Base-by-base conservation (phyloP, 192 early-diverging fungal species). In the Gaertneriomyces sp. region DNA sequence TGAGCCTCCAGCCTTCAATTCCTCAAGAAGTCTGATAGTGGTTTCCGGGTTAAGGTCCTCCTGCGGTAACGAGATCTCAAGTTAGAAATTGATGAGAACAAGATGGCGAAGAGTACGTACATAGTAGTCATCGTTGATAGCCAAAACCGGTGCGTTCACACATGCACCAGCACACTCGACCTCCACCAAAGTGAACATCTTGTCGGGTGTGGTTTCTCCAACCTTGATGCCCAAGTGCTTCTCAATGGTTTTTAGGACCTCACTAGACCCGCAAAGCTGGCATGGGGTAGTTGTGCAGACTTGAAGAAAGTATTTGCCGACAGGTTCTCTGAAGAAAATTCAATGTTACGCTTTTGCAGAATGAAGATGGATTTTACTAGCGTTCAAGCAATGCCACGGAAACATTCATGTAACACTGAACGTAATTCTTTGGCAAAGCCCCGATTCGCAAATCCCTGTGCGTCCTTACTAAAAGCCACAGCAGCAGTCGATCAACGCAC, bases 161-260 rank as follows among this genome's bases (percentile, higher is more conserved):
- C 97, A 99, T 14, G 97, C 97, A 58, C 94, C 97, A 39, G 97
- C 97, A 68, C 97, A 99, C 77, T 99, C 97, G 25, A 99, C 97
- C 74, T 99, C 97, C n/a, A 98, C 96, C 53, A 99, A 79, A 20
- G 97, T 99, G 73, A 99, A 98, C 66, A 91, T 76, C 67, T 90
- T 90, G 72, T 99, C 97, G 49, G 80, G 66, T 45, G 95, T 96
- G 14, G 97, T 99, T 75, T 96, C 87, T 51, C 94, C 95, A 45
- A 91, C 87, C 71, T 97, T 88, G 73, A 99, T 94, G 56, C 90
- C 90, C 45, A 99, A 79, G 59, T 96, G 80, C 44, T 88, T 79
- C 78, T 94, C 82, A 57, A 95, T 83, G 5, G 95, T 83, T 65
- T 99, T 78, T 47, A 98, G 73, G 69, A 99, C 93, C 71, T 91